Conservation (phyloP, 495 filamentous ascomycete species). For the Neurospora sp. region DNA sequence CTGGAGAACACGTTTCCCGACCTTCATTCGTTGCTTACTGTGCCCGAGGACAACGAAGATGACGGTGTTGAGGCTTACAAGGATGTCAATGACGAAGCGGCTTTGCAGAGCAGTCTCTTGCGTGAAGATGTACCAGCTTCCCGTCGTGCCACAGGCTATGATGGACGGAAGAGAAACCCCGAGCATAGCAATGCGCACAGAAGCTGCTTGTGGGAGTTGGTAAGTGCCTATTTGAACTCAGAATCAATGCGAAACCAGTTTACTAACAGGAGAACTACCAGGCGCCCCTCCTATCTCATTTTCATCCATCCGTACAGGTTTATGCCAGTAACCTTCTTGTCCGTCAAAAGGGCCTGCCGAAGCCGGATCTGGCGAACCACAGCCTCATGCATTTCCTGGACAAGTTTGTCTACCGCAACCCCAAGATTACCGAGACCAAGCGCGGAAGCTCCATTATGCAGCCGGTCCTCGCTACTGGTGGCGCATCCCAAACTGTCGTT, state of each 20-base stretch:
- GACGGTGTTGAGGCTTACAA: slow-evolving; percentile 30
- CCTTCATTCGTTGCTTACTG: slow-evolving; percentile 60
- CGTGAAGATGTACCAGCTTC: slow-evolving; percentile 3
- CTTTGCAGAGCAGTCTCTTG: slow-evolving; percentile 3
- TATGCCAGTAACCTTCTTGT: slow-evolving; percentile 62
- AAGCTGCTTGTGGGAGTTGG: slow-evolving; percentile 87
- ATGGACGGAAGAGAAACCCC: slow-evolving; percentile 83
- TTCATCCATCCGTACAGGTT: slow-evolving; percentile 90
- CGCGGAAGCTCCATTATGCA: slow-evolving; percentile 92
- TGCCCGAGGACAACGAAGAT: slow-evolving; percentile 52
- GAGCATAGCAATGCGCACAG: slow-evolving; percentile 81
- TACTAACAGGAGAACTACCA: slow-evolving; percentile 12
- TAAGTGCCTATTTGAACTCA: slow-evolving; percentile 26
- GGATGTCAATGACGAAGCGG: slow-evolving; percentile 53
- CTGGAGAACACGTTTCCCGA: slow-evolving; percentile 65
- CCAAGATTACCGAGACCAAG: slow-evolving; percentile 53
- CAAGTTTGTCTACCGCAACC: slow-evolving; percentile 89
- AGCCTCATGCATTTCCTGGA: slow-evolving; percentile 92
- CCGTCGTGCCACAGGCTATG: slow-evolving; percentile 41
- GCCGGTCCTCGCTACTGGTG: slow-evolving; percentile 59
- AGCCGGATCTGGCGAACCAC: slow-evolving; percentile 79
- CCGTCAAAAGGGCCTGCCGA: slow-evolving; percentile 59
- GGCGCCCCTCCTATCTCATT: slow-evolving; percentile 70
- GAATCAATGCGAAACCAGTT: not conserved
- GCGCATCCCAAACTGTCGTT: slow-evolving; percentile 54